These are phyloP conservation scores for Magnaporthiopsis rhizophila DNA, from an alignment of 2,329 filamentous ascomycete species.

Conservation along the genomic window DNA sequence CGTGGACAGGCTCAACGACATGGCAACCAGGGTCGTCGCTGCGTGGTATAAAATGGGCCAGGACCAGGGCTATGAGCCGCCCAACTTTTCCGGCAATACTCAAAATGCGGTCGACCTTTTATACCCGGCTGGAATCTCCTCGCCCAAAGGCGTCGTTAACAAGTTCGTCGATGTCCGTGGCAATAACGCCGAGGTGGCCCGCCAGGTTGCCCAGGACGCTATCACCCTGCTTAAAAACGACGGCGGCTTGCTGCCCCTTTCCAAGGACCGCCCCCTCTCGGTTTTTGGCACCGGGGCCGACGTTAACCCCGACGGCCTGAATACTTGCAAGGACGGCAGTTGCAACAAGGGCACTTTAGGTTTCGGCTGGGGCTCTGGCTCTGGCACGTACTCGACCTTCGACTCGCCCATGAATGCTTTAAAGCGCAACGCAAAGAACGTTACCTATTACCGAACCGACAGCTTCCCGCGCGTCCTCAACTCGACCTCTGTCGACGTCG, in stretches of 20 bases:
- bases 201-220: slow-evolving; percentile 47
- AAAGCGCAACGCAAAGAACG: slow-evolving; percentile 30
- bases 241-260: slow-evolving; percentile 44
- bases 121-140: slow-evolving; percentile 50
- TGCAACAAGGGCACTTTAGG: slow-evolving; percentile 62
- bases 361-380: slow-evolving; percentile 69
- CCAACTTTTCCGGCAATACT: slow-evolving; percentile 54
- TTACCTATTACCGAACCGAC: slow-evolving; percentile 56
- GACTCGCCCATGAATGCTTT: slow-evolving; percentile 59
- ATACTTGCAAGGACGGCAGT: slow-evolving; percentile 57
- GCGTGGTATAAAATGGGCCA: slow-evolving; percentile 53
- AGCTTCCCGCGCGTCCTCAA: slow-evolving; percentile 43
- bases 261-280: slow-evolving; percentile 27
- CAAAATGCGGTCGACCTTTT: slow-evolving; percentile 44
- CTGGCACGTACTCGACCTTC: slow-evolving; percentile 47
- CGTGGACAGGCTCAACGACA: slow-evolving; percentile 46
- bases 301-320: slow-evolving; percentile 47
- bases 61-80: slow-evolving; percentile 45
- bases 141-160: slow-evolving; percentile 56
- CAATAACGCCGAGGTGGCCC: slow-evolving; percentile 41
- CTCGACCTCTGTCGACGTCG: slow-evolving; percentile 30
- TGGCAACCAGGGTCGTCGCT: slow-evolving; percentile 47
- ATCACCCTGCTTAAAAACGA: slow-evolving; percentile 59
- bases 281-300: slow-evolving; percentile 46
- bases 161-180: slow-evolving; percentile 57